Evolutionary conservation across 768 basidiomycete species (phyloP).

Genomic region (Amanita pseudoporphyria): DNA sequence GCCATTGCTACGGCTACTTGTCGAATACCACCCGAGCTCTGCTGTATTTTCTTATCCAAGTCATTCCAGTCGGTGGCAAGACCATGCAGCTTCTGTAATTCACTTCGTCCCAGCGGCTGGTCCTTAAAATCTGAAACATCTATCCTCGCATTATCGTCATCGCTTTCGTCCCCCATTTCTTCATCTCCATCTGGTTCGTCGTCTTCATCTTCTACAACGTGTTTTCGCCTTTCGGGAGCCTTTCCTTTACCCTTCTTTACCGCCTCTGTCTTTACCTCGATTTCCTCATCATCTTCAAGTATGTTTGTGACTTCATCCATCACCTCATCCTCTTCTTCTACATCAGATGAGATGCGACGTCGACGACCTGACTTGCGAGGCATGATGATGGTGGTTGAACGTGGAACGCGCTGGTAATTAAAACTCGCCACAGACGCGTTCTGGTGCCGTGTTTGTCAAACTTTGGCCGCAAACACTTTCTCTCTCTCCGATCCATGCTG

Average conservation of each 20-base stretch:
- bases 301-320: conserved; percentile 13
- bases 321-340: conserved; percentile 44
- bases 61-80: conserved; percentile 54
- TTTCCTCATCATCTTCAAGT: conserved; percentile 29
- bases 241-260: conserved; percentile 25
- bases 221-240: conserved; percentile 19
- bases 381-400: conserved; percentile 14
- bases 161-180: conserved; percentile 21
- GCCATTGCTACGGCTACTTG: conserved; percentile 51
- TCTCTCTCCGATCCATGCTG: conserved; percentile 23
- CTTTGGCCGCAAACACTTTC: conserved; percentile 19
- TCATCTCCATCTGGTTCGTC: conserved; percentile 16
- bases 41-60: conserved; percentile 40
- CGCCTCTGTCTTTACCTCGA: conserved; percentile 24
- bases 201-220: conserved; percentile 13
- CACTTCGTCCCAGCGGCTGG: conserved; percentile 52
- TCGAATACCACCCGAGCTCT: conserved; percentile 34
- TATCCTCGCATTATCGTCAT: conserved; percentile 42
- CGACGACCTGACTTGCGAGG: conserved; percentile 25
- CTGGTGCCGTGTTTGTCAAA: conserved; percentile 17
- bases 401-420: conserved; percentile 25
- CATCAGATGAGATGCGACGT: conserved; percentile 46
- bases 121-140: conserved; percentile 54
- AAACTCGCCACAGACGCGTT: conserved; percentile 26
- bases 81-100: conserved; percentile 44